Conservation (phyloP, 495 filamentous ascomycete genomes). For the Penicillium salamii region DNA sequence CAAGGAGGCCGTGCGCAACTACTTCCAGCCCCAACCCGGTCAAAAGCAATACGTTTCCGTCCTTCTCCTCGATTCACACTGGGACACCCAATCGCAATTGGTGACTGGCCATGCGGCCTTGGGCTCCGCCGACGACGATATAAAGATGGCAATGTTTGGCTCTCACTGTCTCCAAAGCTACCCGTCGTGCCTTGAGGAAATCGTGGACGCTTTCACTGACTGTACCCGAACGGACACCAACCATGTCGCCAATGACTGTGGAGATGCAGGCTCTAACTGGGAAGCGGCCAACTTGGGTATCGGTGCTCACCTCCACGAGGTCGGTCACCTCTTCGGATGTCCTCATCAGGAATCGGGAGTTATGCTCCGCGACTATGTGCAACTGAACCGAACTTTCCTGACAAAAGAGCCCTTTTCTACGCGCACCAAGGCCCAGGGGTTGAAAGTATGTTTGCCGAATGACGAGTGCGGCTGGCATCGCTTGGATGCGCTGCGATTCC, state of each 20-base stretch:
- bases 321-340: conserved; percentile 81
- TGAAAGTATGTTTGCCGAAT: conserved; percentile 63
- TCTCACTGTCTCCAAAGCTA: conserved; percentile 88
- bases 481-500: conserved; percentile 81
- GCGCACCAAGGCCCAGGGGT: conserved; percentile 74
- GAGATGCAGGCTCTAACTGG: conserved; percentile 84
- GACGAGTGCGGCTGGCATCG: conserved; percentile 90
- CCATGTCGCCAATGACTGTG: conserved; percentile 77
- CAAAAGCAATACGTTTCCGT: conserved; percentile 86
- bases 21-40: conserved; percentile 70
- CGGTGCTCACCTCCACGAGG: conserved; percentile 86
- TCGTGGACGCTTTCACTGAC: conserved; percentile 81
- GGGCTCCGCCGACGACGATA: conserved; percentile 61
- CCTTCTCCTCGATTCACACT: conserved; percentile 80
- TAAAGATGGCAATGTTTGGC: conserved; percentile 85
- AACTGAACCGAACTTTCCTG: conserved; percentile 77
- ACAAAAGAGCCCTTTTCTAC: conserved; percentile 78
- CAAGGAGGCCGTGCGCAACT: conserved; percentile 65
- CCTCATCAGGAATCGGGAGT: conserved; percentile 84
- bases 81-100: conserved; percentile 67
- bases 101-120: conserved; percentile 81
- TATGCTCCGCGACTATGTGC: conserved; percentile 85
- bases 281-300: conserved; percentile 89
- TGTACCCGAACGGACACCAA: conserved; percentile 83
- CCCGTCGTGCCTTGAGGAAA: conserved; percentile 78